Evolutionary conservation across 2,329 filamentous ascomycete genomes (phyloP), one percentile per base, ranked within the genome.

Genomic region (Pseudonectria foliicola): DNA sequence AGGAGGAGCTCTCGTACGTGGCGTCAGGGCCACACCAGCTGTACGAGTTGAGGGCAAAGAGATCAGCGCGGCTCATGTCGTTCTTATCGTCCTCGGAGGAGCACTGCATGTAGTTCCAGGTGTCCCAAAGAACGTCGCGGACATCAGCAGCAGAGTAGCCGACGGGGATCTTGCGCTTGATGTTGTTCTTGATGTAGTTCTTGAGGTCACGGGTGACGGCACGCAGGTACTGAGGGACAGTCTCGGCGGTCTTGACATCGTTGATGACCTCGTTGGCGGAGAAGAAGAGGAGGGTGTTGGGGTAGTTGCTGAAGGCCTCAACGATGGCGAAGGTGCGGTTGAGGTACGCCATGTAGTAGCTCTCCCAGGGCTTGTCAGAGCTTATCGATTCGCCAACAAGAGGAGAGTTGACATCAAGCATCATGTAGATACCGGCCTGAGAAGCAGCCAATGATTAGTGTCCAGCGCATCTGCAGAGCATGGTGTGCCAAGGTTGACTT

Each of bases 61-160:
- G 67, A 52, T 90, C 85, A 36, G 73, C 77, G 21, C 75, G 73
- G 46, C 80, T 83, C 55, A 73, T 68, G 55, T 82, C 71, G 34
- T 67, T 57, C n/a, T 60, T 52, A 29, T 76, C 68, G 32, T 64
- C 70, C 11, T 71, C 61, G 25, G 70, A 66, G 29, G 71, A 64
- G 63, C 84, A 89, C 56, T 82, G 72, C 63, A 88, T 70, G 64
- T 85, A 89, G 56, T 82, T 77, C 75, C 73, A 88, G 35, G 75
- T 82, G 51, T 89, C 85, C 55, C 80, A 69, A 15, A 89, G 73
- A 28, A 85, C 76, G 2, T 73, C 64, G 40, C 84, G 80, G 28
- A 90, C 85, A 56, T 89, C 84, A 31, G 84, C 84, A 40, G 84
- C 84, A 6, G 82, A 87, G 70, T 89, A 89, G 29, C 84, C 84